Conservation (phyloP, 139 green algal species). For the Ulvella scutata region DNA sequence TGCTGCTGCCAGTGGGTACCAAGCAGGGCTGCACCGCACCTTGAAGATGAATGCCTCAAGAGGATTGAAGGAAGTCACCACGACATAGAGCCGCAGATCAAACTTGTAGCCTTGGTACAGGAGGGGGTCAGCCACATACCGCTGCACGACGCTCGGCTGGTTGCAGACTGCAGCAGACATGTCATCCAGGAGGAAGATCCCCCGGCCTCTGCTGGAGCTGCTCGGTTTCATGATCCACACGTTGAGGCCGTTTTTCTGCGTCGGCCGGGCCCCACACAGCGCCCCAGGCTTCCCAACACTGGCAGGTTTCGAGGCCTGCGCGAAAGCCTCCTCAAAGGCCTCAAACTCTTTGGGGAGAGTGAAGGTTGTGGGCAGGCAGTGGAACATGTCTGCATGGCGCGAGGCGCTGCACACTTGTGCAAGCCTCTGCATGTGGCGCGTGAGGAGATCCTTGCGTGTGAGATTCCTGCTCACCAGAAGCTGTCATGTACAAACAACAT, state of each 20-base stretch:
- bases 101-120: slow-evolving; percentile 59
- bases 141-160: slow-evolving; percentile 24
- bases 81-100: slow-evolving; percentile 56
- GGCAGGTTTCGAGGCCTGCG: background rate
- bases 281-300: background rate
- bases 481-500: too few relatives aligned
- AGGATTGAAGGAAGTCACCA: slow-evolving; percentile 35
- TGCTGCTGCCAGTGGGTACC: too few relatives aligned
- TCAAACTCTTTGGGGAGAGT: background rate
- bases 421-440: background rate
- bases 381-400: background rate
- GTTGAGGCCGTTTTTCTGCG: background rate
- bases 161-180: background rate
- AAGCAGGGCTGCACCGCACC: too few relatives aligned
- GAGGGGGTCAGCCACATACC: slow-evolving; percentile 41
- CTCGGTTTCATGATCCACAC: background rate
- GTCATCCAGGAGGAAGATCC: background rate
- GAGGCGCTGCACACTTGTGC: background rate
- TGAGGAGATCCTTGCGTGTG: background rate
- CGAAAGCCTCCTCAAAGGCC: background rate
- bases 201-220: background rate
- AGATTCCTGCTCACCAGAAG: background rate
- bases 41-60: slow-evolving; percentile 28
- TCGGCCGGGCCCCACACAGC: background rate
- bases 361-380: background rate